Evolutionary conservation across 768 basidiomycete genomes (phyloP), one percentile per base, ranked within the genome.

Genomic region (Nidula microcarpa): DNA sequence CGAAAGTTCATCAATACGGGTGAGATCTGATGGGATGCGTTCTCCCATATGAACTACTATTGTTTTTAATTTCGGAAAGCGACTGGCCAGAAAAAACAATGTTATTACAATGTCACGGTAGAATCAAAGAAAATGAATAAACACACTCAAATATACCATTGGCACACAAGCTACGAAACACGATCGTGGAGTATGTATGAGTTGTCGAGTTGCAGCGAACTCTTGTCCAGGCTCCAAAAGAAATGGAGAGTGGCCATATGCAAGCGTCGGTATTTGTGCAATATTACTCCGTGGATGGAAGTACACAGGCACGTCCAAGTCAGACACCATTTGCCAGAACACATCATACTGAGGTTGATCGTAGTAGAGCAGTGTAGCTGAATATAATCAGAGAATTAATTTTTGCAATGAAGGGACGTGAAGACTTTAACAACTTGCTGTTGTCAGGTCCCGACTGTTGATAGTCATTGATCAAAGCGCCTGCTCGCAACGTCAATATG

Each of bases 1-100:
- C 68, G 43, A 49, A 75, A 74, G 69, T 33, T 68, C 64, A 44
- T 77, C 70, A 23, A 74, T 74, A 14, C 75, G 67, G 50, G 65
- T 57, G 1, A 77, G 61, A 53, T 77, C 74, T 7, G 74, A 77
- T 0, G 74, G 67, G 30, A 75, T 66, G 13, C 74, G 66, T 55
- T 76, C 74, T 6, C 74, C 74, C 18, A 77, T 55, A 59, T 77
- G 75, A 1, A 74, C 75, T 16, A 76, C 70, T 16, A 77, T 74
- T 10, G 75, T 61, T 36, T 71, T 70, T 32, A 72, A 51, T 11
- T 68, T 65, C 0, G 75, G 74, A 52, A 76, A 77, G 2, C 75
- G 74, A 54, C 74, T 77, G n/a, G n/a, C n/a, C n/a, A n/a, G n/a
- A n/a, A n/a, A n/a, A n/a, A n/a, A n/a, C n/a, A n/a, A n/a, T n/a